A percentile compares a stretch with the other conserved stretches of the same genome.
phyloP scores from a whole-genome alignment of 371 early-diverging fungal species.

The Apophysomyces trapeziformis region DNA sequence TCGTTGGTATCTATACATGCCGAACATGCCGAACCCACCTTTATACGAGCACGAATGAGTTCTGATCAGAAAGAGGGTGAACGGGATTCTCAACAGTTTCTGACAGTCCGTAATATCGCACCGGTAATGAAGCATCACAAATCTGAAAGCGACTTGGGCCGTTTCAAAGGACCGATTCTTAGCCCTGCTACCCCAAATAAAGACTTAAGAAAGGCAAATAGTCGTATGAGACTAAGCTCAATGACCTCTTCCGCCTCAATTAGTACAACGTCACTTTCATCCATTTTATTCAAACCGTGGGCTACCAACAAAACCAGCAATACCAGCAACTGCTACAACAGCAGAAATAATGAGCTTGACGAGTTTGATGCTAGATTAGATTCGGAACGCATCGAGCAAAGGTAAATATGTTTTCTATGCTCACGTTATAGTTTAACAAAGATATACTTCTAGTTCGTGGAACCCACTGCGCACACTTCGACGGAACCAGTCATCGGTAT shows the following conservation, averaged over 20 bases:
- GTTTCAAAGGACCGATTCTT: constrained; percentile 21
- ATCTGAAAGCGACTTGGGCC: constrained; percentile 43
- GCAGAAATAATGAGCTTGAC: neutral
- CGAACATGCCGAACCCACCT: constrained; percentile 41
- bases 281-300: constrained; percentile 12
- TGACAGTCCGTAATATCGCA: neutral
- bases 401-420: neutral
- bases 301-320: constrained; percentile 8
- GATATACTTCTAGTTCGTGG: constrained; percentile 3
- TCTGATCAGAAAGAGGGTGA: neutral
- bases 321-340: neutral
- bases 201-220: neutral
- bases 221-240: neutral
- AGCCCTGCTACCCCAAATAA: constrained; percentile 14
- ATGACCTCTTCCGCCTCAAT: neutral
- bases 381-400: neutral
- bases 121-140: constrained; percentile 29
- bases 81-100: neutral
- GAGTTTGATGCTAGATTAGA: neutral
- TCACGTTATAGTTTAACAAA: neutral
- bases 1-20: constrained; percentile 32
- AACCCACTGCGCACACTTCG: constrained; percentile 10
- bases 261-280: neutral
- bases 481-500: constrained; percentile 19
- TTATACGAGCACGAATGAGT: constrained; percentile 22